Percentiles rank a stretch among this genome's conserved stretches.
Evolutionary conservation across 2,329 filamentous ascomycete species (phyloP).

Genomic region (Calonectria naviculata): DNA sequence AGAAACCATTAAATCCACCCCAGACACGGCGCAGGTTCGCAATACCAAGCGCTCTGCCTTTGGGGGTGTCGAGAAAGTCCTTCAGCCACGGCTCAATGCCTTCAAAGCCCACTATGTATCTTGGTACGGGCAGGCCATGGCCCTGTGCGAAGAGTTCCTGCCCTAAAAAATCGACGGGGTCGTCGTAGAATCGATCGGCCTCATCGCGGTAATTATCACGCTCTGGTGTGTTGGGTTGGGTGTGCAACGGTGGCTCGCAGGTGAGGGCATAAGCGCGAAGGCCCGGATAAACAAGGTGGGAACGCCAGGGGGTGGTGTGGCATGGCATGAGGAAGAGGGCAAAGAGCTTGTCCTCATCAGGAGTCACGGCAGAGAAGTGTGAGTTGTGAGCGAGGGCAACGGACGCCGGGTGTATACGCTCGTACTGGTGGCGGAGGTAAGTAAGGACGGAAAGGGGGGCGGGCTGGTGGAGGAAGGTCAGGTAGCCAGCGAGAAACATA

Average conservation of each 20-base stretch:
- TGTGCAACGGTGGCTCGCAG: constrained; percentile 87
- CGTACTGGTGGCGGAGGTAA: constrained; percentile 81
- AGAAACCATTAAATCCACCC: constrained; percentile 69
- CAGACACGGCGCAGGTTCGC: constrained; percentile 59
- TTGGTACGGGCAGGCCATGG: constrained; percentile 51
- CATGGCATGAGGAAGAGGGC: constrained; percentile 93
- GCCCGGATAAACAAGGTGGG: constrained; percentile 80
- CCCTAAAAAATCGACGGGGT: constrained; percentile 65
- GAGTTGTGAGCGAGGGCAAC: constrained; percentile 33
- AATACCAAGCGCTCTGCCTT: constrained; percentile 54
- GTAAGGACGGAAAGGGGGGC: constrained; percentile 80
- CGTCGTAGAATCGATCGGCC: constrained; percentile 89
- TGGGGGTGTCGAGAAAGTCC: constrained; percentile 55
- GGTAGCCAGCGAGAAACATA: constrained; percentile 77
- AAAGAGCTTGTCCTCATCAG: constrained; percentile 60
- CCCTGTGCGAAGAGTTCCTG: constrained; percentile 58
- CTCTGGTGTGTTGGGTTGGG: constrained; percentile 66
- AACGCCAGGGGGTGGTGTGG: constrained; percentile 95
- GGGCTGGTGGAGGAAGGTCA: constrained; percentile 81
- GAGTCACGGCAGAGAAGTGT: constrained; percentile 40
- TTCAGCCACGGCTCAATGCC: constrained; percentile 62
- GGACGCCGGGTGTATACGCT: constrained; percentile 60
- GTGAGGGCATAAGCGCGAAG: constrained; percentile 86
- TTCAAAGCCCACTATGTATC: constrained; percentile 72
- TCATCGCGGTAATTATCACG: constrained; percentile 84